Evolutionary conservation across 306 rosid genomes (phyloP), one percentile per base, ranked within the genome.

Genomic region (Quercus robur): DNA sequence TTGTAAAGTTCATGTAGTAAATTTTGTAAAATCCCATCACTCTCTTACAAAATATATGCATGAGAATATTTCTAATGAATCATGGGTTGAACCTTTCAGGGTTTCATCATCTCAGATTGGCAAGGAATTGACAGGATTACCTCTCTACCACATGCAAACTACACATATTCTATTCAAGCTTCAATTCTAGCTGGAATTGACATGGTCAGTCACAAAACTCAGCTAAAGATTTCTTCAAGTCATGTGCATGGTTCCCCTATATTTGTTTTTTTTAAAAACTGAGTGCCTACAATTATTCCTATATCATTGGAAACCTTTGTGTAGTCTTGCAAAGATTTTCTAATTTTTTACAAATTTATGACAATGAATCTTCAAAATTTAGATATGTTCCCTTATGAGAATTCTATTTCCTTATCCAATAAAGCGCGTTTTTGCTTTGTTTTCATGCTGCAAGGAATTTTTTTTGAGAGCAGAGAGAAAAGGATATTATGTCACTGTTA

Each of bases 121-220:
- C 11, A 28, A 73, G 77, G 77, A 18, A 73, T 73, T 56, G 77
- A 73, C 51, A 55, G 8, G 64, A 73, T 73, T 73, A 73, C 77
- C 11, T 38, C 35, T 6, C 41, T 49, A 10, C 30, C 28, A 15
- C 51, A 56, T 55, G 44, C 64, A 55, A 73, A 73, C 67, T 73
- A 73, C 77, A 73, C 77, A 1, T 73, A 56, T 33, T 73, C 77
- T 8, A 5, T 56, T 73, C 57, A 73, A 73, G 18, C 44, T 28
- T 21, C 66, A 55, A 30, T 73, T 31, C 49, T 28, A 1, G 77
- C 64, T 56, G 77, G 77, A 8, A 15, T 73, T 56, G 77, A 73
- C 77, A 73, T 73, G 77, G 77, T 73, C 10, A 31, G 77, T 73
- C 9, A 3, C 46, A 30, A 15, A 25, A 2, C 33, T 70, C 38